A percentile compares a stretch with the other conserved stretches of the same genome.
Evolutionary conservation across 306 rosid species (phyloP).

Genomic region (Vachellia pachyceras): DNA sequence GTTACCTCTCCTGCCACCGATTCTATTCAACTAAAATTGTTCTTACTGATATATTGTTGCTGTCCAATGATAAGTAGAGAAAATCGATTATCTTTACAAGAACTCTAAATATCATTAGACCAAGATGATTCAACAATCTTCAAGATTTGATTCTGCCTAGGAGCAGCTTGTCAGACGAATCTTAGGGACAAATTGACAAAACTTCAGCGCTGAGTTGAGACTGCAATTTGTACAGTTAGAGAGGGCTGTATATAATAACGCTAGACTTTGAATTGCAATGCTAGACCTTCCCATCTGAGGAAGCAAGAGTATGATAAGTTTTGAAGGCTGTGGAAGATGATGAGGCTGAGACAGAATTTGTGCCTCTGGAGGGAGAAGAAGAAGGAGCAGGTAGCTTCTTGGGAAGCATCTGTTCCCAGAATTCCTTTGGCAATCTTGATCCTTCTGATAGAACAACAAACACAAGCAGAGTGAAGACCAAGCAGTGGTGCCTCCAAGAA

Average conservation of each 20-base stretch:
- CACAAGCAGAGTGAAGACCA: constrained; percentile 60
- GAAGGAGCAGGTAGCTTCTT: constrained; percentile 89
- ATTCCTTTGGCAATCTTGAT: constrained; percentile 62
- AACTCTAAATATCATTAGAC: constrained; percentile 14
- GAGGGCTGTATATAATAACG: neutral
- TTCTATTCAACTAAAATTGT: constrained; percentile 33
- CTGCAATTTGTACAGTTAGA: constrained; percentile 37
- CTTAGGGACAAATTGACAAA: constrained; percentile 25
- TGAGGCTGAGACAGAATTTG: constrained; percentile 53
- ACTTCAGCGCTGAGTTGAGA: constrained; percentile 27
- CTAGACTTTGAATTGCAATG: neutral
- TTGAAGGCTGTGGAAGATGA: constrained; percentile 54
- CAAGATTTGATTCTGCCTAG: constrained; percentile 21
- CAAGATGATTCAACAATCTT: constrained; percentile 15
- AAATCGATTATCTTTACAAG: constrained; percentile 7
- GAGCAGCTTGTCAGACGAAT: constrained; percentile 27
- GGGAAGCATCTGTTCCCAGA: constrained; percentile 86
- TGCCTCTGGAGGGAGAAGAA: constrained; percentile 90
- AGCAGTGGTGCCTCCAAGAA: constrained; percentile 59
- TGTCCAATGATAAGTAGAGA: neutral
- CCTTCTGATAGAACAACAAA: constrained; percentile 63
- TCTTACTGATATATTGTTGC: constrained; percentile 32
- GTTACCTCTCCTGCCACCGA: constrained; percentile 29
- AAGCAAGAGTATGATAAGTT: constrained; percentile 39
- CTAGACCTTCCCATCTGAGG: constrained; percentile 73